phyloP scores from a whole-genome alignment of 179 eudicot genomes.

The Spergularia azorica region DNA sequence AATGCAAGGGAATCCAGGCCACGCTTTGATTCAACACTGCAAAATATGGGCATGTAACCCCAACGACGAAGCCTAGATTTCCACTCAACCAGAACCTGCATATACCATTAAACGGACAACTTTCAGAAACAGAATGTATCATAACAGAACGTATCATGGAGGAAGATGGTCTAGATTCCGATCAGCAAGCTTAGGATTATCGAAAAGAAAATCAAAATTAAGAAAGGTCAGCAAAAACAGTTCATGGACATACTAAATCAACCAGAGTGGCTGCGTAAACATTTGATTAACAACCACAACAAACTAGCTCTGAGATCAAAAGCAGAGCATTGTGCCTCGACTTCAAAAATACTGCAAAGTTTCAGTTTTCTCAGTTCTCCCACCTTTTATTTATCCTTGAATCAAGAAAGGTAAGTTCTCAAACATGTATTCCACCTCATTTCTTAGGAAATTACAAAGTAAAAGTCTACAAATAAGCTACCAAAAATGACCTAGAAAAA shows the following conservation, averaged over 20 bases:
- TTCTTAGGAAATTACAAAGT: not conserved
- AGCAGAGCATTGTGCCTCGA: not conserved
- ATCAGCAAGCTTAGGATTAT: too few species aligned
- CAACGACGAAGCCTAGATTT: conserved; percentile 75
- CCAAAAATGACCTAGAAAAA: not conserved
- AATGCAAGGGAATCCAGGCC: conserved; percentile 81
- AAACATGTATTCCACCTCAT: not conserved
- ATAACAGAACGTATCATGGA: too few species aligned
- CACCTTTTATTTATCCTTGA: not conserved
- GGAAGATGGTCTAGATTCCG: too few species aligned
- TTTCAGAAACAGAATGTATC: conserved; percentile 1
- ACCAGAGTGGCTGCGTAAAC: not conserved
- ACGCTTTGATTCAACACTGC: conserved; percentile 70
- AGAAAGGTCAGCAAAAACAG: too few species aligned
- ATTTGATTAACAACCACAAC: not conserved
- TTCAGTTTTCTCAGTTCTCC: not conserved
- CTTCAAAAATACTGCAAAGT: not conserved
- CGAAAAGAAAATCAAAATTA: too few species aligned
- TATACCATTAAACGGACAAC: conserved; percentile 2
- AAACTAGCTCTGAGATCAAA: not conserved
- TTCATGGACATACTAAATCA: not conserved
- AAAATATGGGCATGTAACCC: conserved; percentile 86
- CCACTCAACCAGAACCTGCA: conserved; percentile 69
- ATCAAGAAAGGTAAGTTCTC: not conserved
- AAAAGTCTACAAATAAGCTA: not conserved